Percentiles rank a stretch among this genome's conserved stretches.
phyloP scores from a whole-genome alignment of 2,329 filamentous ascomycete genomes.

The Atkinsonella texensis region DNA sequence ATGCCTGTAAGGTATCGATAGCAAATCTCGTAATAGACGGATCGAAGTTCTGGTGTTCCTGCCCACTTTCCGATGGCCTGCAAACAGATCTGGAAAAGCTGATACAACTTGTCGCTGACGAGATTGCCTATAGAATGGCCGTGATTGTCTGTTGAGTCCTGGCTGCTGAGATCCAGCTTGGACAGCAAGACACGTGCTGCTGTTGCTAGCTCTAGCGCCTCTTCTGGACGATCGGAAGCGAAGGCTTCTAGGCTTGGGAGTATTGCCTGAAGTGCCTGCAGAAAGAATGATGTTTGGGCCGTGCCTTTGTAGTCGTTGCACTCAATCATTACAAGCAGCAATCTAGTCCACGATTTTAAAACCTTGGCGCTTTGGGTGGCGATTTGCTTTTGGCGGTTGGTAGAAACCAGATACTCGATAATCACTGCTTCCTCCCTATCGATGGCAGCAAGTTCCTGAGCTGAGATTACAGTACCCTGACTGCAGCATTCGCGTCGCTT shows the following conservation, averaged over 20 bases:
- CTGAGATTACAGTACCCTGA: constrained; percentile 33
- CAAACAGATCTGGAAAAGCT: constrained; percentile 80
- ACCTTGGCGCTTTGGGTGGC: constrained; percentile 49
- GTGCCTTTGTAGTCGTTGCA: constrained; percentile 67
- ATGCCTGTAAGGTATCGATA: constrained; percentile 73
- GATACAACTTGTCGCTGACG: constrained; percentile 78
- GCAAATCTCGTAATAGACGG: constrained; percentile 84
- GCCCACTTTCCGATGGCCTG: constrained; percentile 65
- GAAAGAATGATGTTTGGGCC: constrained; percentile 62
- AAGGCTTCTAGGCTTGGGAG: constrained; percentile 77
- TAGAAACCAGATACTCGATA: constrained; percentile 46
- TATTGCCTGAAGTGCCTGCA: constrained; percentile 78
- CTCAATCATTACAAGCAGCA: constrained; percentile 73
- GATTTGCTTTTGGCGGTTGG: constrained; percentile 52
- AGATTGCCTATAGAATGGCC: constrained; percentile 49
- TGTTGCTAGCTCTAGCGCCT: constrained; percentile 64
- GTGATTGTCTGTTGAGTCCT: constrained; percentile 27
- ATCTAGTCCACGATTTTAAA: constrained; percentile 71
- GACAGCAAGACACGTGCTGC: constrained; percentile 63
- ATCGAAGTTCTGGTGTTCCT: constrained; percentile 58
- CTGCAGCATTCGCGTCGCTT: constrained; percentile 51
- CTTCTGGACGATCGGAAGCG: constrained; percentile 53
- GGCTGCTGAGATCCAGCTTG: constrained; percentile 48
- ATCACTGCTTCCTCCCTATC: constrained; percentile 49
- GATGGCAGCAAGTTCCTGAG: constrained; percentile 36